Conservation (phyloP, 2,329 filamentous ascomycete species). For the Arthrobotrys sinensis region DNA sequence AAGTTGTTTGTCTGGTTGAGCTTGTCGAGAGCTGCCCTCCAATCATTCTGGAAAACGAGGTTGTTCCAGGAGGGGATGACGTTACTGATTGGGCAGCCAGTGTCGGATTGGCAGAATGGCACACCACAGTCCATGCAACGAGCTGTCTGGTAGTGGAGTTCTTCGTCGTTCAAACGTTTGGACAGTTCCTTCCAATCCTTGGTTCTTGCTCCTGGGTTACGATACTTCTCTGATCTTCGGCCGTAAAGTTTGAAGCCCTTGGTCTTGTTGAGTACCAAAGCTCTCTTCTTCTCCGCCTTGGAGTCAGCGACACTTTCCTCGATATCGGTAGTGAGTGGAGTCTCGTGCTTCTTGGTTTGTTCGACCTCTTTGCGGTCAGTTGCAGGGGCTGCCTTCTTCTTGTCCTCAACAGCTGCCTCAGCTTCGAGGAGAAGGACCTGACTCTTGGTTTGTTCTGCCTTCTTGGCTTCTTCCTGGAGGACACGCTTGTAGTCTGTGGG, state of each 20-base stretch:
- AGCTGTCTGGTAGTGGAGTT: conserved; percentile 95
- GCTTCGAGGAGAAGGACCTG: conserved; percentile 65
- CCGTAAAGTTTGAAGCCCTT: conserved; percentile 98
- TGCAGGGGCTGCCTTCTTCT: conserved; percentile 69
- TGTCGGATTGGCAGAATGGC: conserved; percentile 97
- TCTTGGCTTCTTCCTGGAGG: conserved; percentile 85
- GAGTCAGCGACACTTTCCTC: conserved; percentile 90
- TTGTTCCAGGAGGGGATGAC: conserved; percentile 81
- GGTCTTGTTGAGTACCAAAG: conserved; percentile 96
- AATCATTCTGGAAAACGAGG: conserved; percentile 76
- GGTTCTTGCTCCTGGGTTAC: conserved; percentile 83
- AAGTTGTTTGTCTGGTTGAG: conserved; percentile 98
- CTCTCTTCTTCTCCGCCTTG: conserved; percentile 88
- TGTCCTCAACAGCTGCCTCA: conserved; percentile 74
- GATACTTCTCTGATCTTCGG: conserved; percentile 93
- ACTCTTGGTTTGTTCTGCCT: conserved; percentile 87
- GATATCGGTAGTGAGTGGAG: conserved; percentile 74
- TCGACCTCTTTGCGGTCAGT: conserved; percentile 73
- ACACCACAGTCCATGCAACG: conserved; percentile 99
- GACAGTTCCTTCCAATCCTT: conserved; percentile 96
- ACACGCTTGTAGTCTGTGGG: conserved; percentile 97
- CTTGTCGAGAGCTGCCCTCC: conserved; percentile 91
- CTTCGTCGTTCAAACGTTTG: conserved; percentile 88
- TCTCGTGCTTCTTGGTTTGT: conserved; percentile 77
- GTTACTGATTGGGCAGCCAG: conserved; percentile 95